Base-by-base conservation (phyloP, 176 grass and related monocot genomes). In the Saccharum spontaneum region DNA sequence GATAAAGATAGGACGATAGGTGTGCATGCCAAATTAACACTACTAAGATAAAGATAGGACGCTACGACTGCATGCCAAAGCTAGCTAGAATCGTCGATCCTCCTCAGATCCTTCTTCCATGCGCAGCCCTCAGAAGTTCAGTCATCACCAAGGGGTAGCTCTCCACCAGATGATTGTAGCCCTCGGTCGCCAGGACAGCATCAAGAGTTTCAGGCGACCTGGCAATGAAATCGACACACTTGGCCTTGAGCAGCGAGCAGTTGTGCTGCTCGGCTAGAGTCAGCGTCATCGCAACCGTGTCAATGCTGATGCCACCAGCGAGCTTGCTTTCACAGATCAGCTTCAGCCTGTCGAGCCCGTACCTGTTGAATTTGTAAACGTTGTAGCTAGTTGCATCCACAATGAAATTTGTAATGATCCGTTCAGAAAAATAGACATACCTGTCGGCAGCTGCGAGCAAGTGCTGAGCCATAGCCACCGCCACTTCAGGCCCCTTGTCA, bases 341-440 rank as follows among this genome's bases (percentile, higher is more conserved):
- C 77, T 86, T 94, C 44, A 94, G 89, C 66, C 74, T 83, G 4
- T 88, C 88, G 8, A 94, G 57, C 0, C 72, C 79, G n/a, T 94
- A 90, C 59, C 59, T 28, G 28, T 28, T 28, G 28, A 28, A 28
- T 28, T 28, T 28, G 28, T 28, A 28, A 28, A 28, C 28, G 28
- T 28, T 28, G 28, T 28, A 28, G 28, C 28, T 28, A 28, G 28
- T 28, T 28, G 28, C 28, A 28, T 28, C 28, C 28, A 15, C 15
- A 48, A 0, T 14, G 12, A 48, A 48, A 48, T 15, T 4, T 3
- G 3, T 0, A 48, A 6, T 50, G 1, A 50, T 50, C 0, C 48
- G 15, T 16, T 50, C 15, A 16, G 3, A 16, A 50, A 50, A 17
- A 16, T 50, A 50, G 1, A 17, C 1, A 50, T 17, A 17, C 13